Conservation (phyloP, 176 grass and related monocot species). For the Rhynchospora pubera region DNA sequence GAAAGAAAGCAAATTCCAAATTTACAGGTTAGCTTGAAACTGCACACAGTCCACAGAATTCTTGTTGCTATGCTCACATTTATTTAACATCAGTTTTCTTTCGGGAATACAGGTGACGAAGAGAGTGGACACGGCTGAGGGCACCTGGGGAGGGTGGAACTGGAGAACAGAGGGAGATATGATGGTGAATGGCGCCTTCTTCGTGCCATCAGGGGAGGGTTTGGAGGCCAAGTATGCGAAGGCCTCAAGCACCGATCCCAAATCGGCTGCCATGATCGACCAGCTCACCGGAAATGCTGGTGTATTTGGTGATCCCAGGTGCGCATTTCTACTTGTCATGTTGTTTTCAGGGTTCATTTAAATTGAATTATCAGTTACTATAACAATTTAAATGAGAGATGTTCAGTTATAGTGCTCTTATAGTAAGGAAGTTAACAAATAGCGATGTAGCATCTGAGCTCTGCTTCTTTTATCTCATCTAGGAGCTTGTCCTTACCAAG, state of each 20-base stretch:
- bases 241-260: conserved; percentile 59
- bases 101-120: conserved; percentile 71
- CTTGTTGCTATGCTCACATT: too few relatives aligned
- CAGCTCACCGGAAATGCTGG: conserved; percentile 73
- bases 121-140: conserved; percentile 82
- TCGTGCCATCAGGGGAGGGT: conserved; percentile 77
- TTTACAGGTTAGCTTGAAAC: neutral
- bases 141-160: conserved; percentile 70
- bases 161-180: conserved; percentile 95
- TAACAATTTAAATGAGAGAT: neutral
- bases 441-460: too few relatives aligned
- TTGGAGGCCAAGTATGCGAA: conserved; percentile 57
- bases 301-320: conserved; percentile 84
- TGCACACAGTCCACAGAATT: too few relatives aligned
- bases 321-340: neutral
- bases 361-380: neutral
- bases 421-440: too few relatives aligned
- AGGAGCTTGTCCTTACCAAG: neutral
- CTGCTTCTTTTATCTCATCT: neutral
- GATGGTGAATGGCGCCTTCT: conserved; percentile 97
- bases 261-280: conserved; percentile 63
- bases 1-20: neutral
- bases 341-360: neutral
- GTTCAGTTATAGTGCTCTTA: neutral
- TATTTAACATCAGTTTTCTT: neutral